Base-by-base conservation (phyloP, 345 rosid species). In the Moringa oleifera region DNA sequence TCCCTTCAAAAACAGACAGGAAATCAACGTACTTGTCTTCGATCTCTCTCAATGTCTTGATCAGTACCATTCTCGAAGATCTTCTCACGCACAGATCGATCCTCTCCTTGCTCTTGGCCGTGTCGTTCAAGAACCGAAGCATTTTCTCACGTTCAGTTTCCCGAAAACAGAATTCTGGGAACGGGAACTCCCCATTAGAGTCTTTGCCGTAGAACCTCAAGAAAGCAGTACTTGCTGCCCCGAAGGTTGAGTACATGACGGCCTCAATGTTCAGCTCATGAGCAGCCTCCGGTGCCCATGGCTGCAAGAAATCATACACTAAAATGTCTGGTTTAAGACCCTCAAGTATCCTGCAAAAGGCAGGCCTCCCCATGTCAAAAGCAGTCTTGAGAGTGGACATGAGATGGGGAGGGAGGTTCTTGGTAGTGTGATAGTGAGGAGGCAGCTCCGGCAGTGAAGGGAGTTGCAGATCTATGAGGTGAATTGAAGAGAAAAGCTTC, bases 371-470 rank as follows among this genome's bases (percentile, higher is more conserved):
- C 1, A 28, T 31, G 28, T 72, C 81, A 37, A 67, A 72, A 37
- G 81, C 65, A 0, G 62, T 23, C 17, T 61, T 62, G 53, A 76
- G 73, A 24, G 68, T 62, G 57, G 60, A 18, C 68, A 71, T 33
- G 23, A 76, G 68, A 68, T 68, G 79, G 31, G 74, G 72, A 45
- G 84, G 77, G 21, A 80, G 77, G 55, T 53, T 49, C 23, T 71
- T 76, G 57, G 80, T 71, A 53, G 76, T 68, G 66, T 65, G 76
- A 54, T 53, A 57, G 9, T 63, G 54, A 20, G 72, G 80, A 60
- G 87, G 85, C 63, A 83, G 81, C 1, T 75, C 61, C 0, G 78
- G 83, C 47, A 58, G 55, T 41, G 47, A 51, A 0, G 76, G 78
- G 23, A 80, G 79, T 18, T 60, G 65, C 22, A 80, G 69, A 7